Evolutionary conservation across 176 grass and related monocot genomes (phyloP), one percentile per base, ranked within the genome.

Genomic region (Oryza nivara): DNA sequence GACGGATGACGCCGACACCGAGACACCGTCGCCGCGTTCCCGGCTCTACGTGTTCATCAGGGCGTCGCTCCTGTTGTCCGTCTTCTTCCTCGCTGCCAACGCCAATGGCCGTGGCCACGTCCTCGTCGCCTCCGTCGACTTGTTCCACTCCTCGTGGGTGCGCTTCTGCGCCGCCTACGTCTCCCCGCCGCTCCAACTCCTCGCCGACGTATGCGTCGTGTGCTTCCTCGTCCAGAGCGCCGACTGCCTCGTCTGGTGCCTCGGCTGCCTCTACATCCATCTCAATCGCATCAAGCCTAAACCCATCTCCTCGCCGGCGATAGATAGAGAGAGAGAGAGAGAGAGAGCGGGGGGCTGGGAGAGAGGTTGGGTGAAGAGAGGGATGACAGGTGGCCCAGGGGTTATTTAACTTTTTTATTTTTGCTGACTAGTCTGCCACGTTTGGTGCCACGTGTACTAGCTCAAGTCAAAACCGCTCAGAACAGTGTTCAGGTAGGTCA

Each of bases 201-300:
- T 98, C 30, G 80, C 91, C 15, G 83, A 95, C 44, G 83, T 83
- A 49, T 98, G 96, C 83, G 88, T 93, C 11, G 80, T 90, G 65
- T 91, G 95, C 66, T 98, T 98, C 89, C 87, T 98, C 28, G 81
- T 98, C 60, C 93, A 98, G 83, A 98, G 87, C 77, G 79, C 82
- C 14, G 96, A 98, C 75, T 91, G 96, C 68, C 49, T 98, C 49
- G 64, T 93, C 36, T 91, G 92, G 79, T 88, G 89, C 86, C 70
- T 95, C 36, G 91, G 91, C 9, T 92, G 89, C 91, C 79, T 98
- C 73, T 98, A 92, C 91, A 95, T 98, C 67, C 88, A 70, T 65
- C 38, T 95, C 79, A 89, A 25, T 78, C 54, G 79, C 72, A 87
- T 95, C 82, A 95, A 85, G 20, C 91, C 91, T 1, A 34, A 34